phyloP scores from a whole-genome alignment of 805 yeast species.

The Kodamaea jinghongensis region DNA sequence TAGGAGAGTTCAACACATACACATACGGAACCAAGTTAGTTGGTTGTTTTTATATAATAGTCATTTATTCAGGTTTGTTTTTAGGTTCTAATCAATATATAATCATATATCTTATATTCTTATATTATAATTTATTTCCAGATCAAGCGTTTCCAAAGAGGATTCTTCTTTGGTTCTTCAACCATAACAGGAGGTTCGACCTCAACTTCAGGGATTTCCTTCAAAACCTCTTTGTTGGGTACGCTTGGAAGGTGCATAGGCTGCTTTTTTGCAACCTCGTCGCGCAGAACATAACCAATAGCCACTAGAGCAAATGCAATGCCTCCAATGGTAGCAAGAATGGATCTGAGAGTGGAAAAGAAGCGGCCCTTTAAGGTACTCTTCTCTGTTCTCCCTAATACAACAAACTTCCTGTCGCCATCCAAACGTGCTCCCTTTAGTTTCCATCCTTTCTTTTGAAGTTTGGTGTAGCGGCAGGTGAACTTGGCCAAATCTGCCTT shows the following conservation, averaged over 20 bases:
- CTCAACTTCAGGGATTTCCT: neutral
- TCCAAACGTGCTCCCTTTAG: constrained; percentile 49
- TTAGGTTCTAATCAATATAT: neutral
- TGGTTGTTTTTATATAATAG: neutral
- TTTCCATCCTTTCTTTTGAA: constrained; percentile 50
- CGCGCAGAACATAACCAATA: constrained; percentile 14
- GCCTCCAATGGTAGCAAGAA: constrained; percentile 28
- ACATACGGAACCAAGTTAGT: neutral
- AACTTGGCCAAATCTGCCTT: constrained; percentile 34
- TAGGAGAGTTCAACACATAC: neutral
- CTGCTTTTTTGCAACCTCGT: constrained; percentile 1
- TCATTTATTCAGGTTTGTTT: neutral
- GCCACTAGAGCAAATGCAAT: constrained; percentile 13
- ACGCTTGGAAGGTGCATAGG: neutral
- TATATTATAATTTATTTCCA: constrained; percentile 7
- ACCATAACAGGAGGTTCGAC: constrained; percentile 2
- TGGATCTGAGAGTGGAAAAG: constrained; percentile 16
- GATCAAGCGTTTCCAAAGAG: constrained; percentile 12
- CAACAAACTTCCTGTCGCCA: constrained; percentile 11
- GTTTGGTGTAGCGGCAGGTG: constrained; percentile 35
- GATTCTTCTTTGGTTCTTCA: neutral
- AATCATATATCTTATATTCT: constrained; percentile 1
- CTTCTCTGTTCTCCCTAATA: constrained; percentile 7
- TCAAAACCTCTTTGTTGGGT: neutral
- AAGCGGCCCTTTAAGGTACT: constrained; percentile 4